A percentile compares a stretch with the other conserved stretches of the same genome.
These are phyloP conservation scores for Zelonia costaricensis DNA, from an alignment of 208 protist species.

Conservation along the genomic window DNA sequence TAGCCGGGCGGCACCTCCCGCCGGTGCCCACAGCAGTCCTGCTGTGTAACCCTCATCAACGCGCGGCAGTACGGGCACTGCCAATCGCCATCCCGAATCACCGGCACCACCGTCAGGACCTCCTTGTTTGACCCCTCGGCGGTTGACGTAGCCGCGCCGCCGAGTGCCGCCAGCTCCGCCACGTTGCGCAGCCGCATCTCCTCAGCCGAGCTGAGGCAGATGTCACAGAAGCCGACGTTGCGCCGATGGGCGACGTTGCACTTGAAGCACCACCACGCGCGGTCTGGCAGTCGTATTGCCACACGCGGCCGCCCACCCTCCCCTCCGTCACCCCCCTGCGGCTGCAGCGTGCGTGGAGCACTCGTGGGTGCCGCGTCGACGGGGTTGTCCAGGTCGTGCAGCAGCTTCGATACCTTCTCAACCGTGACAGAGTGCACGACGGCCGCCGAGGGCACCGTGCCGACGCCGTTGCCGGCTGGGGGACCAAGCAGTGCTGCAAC, in stretches of 20 bases:
- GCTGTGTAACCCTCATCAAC: slow-evolving; percentile 25
- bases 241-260: slow-evolving; percentile 82
- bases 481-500: too few species aligned
- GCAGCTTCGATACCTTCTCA: too few species aligned
- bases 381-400: too few species aligned
- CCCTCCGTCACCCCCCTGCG: too few species aligned
- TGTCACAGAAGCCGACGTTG: slow-evolving; percentile 86
- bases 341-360: too few species aligned
- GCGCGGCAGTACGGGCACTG: slow-evolving; percentile 81
- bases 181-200: neutral
- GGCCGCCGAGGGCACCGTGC: too few species aligned
- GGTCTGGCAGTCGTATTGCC: slow-evolving; percentile 19
- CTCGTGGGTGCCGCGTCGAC: neutral
- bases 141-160: neutral
- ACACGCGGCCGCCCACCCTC: neutral
- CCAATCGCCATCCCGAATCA: slow-evolving; percentile 48
- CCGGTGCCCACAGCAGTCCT: slow-evolving; percentile 52
- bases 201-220: slow-evolving; percentile 63
- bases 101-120: slow-evolving; percentile 3
- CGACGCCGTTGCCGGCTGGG: too few species aligned
- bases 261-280: slow-evolving; percentile 69
- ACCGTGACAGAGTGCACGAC: too few species aligned
- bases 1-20: slow-evolving; percentile 72
- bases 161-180: neutral
- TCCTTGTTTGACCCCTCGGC: too few species aligned